A percentile compares a stretch with the other conserved stretches of the same genome.
Conservation (phyloP, 306 rosid species). For the Arachis stenosperma region DNA sequence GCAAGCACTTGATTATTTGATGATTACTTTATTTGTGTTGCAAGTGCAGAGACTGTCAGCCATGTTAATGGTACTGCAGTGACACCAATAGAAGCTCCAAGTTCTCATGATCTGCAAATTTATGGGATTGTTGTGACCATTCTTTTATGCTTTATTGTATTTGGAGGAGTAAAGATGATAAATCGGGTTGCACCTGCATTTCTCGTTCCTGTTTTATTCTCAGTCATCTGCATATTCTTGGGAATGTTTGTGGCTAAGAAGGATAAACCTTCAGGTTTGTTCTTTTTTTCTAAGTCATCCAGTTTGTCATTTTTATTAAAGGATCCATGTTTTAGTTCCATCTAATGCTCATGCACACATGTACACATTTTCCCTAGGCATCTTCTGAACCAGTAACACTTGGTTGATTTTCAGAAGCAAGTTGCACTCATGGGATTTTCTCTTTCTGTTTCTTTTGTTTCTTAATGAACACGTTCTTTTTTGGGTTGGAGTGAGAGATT, state of each 20-base stretch:
- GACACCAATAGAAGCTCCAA: slow-evolving; percentile 69
- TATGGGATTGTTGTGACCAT: slow-evolving; percentile 97
- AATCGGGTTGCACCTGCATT: slow-evolving; percentile 99
- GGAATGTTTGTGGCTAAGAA: slow-evolving; percentile 75
- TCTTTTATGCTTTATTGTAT: slow-evolving; percentile 88
- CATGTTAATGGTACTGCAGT: slow-evolving; percentile 70
- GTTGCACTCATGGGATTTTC: slow-evolving; percentile 1
- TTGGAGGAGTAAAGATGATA: slow-evolving; percentile 98
- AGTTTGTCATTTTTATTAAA: not conserved
- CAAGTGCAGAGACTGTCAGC: slow-evolving; percentile 73
- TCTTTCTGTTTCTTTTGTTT: no score
- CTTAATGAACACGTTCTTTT: no score
- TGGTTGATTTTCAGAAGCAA: slow-evolving; percentile 26
- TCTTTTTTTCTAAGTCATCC: slow-evolving; percentile 22
- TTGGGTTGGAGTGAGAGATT: no score
- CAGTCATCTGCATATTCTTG: slow-evolving; percentile 76
- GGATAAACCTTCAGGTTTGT: slow-evolving; percentile 77
- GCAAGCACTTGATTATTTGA: slow-evolving; percentile 23
- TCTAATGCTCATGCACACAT: slow-evolving; percentile 13
- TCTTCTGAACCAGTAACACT: slow-evolving; percentile 12
- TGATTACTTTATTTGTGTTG: slow-evolving; percentile 40
- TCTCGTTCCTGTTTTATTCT: slow-evolving; percentile 89
- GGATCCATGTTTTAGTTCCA: slow-evolving; percentile 29
- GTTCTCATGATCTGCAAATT: slow-evolving; percentile 92
- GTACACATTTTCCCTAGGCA: slow-evolving; percentile 4